phyloP scores from a whole-genome alignment of 768 basidiomycete species.

The Lyophyllum shimeji region DNA sequence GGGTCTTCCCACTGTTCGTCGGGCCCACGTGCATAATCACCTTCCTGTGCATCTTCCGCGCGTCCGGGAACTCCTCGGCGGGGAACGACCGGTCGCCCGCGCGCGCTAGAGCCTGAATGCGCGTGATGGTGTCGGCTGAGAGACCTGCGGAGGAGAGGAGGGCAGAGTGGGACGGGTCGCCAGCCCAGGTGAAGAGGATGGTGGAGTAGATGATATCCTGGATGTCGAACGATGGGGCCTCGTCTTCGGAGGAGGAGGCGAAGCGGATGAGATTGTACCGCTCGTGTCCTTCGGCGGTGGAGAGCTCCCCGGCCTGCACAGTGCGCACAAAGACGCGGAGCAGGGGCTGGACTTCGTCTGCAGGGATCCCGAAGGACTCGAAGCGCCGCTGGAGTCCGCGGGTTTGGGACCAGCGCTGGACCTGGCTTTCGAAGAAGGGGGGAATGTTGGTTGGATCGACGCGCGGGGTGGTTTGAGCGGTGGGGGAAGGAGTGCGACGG shows the following conservation, averaged over 20 bases:
- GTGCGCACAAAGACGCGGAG: constrained; percentile 41
- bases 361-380: constrained; percentile 47
- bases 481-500: neutral
- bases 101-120: constrained; percentile 34
- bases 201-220: constrained; percentile 51
- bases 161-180: constrained; percentile 27
- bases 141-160: constrained; percentile 25
- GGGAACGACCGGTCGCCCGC: constrained; percentile 45
- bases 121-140: constrained; percentile 30
- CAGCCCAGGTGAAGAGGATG: constrained; percentile 58
- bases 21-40: constrained; percentile 97
- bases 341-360: constrained; percentile 34
- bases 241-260: constrained; percentile 24
- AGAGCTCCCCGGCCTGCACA: constrained; percentile 35
- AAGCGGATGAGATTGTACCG: constrained; percentile 47
- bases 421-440: constrained; percentile 35
- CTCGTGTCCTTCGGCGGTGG: constrained; percentile 23
- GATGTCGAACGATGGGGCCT: constrained; percentile 5
- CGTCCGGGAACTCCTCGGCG: constrained; percentile 45
- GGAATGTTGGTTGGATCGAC: constrained; percentile 21
- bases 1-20: constrained; percentile 97
- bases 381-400: constrained; percentile 39
- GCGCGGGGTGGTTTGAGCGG: neutral
- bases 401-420: constrained; percentile 36
- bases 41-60: constrained; percentile 67